These are phyloP conservation scores for Paecilomyces sp. DNA, from an alignment of 2,329 filamentous ascomycete genomes.

Conservation along the genomic window DNA sequence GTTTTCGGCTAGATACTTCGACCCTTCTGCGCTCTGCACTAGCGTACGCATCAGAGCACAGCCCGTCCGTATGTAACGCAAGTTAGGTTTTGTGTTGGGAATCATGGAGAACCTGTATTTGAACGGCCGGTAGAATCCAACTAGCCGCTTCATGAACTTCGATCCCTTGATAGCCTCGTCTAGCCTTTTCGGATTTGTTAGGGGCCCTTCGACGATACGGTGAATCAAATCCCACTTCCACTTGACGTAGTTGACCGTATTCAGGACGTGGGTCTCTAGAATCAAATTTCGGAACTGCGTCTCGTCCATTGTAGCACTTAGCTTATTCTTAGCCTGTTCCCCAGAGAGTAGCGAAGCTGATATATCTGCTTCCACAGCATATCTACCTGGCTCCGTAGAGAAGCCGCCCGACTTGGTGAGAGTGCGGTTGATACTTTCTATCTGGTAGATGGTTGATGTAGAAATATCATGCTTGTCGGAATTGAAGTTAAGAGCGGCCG, in stretches of 20 bases:
- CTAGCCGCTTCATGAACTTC: conserved; percentile 90
- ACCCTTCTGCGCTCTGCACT: conserved; percentile 76
- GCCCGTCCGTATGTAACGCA: conserved; percentile 85
- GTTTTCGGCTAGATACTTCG: conserved; percentile 79
- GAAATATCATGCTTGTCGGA: conserved; percentile 70
- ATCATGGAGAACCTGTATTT: conserved; percentile 92
- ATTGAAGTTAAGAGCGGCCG: conserved; percentile 64
- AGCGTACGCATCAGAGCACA: conserved; percentile 83
- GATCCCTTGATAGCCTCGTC: conserved; percentile 92
- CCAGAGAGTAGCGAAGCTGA: conserved; percentile 33
- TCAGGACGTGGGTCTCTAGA: conserved; percentile 72
- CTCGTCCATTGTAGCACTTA: conserved; percentile 57
- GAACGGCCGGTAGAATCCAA: conserved; percentile 94
- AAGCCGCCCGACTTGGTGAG: conserved; percentile 68
- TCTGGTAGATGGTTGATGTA: conserved; percentile 90
- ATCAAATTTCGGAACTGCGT: conserved; percentile 56
- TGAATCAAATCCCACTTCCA: conserved; percentile 97
- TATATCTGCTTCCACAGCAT: conserved; percentile 39
- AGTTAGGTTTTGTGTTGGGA: conserved; percentile 83
- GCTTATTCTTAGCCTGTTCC: conserved; percentile 45
- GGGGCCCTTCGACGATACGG: conserved; percentile 82
- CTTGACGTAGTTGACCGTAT: conserved; percentile 83
- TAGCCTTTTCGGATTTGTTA: conserved; percentile 82
- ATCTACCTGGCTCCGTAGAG: conserved; percentile 30
- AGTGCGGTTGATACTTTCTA: conserved; percentile 93